These are phyloP conservation scores for Dendrobium officinale DNA, from an alignment of 106 monocot genomes.

Conservation along the genomic window DNA sequence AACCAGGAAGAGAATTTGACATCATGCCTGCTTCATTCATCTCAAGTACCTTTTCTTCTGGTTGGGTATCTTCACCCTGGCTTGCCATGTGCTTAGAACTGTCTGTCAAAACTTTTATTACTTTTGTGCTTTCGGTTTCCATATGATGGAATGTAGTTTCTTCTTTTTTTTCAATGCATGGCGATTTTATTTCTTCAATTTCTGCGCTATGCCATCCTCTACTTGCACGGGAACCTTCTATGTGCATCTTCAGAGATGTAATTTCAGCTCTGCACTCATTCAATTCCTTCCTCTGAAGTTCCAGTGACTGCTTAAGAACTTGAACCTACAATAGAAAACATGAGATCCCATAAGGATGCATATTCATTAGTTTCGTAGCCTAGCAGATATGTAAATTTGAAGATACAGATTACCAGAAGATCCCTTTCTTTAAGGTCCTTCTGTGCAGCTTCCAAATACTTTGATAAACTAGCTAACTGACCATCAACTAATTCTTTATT, in stretches of 20 bases:
- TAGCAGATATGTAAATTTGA: neutral
- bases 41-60: constrained; percentile 30
- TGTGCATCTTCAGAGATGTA: constrained; percentile 89
- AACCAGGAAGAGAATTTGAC: constrained; percentile 15
- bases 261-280: constrained; percentile 95
- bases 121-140: constrained; percentile 16
- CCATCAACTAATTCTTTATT: constrained; percentile 54
- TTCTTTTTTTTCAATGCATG: constrained; percentile 23
- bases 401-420: constrained; percentile 40
- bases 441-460: constrained; percentile 62
- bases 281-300: constrained; percentile 81
- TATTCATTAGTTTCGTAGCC: neutral
- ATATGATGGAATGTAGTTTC: constrained; percentile 11
- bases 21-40: constrained; percentile 26
- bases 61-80: constrained; percentile 21
- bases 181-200: constrained; percentile 19
- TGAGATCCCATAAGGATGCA: neutral
- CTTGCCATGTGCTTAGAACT: constrained; percentile 8
- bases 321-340: constrained; percentile 49
- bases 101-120: constrained; percentile 3
- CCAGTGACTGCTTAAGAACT: constrained; percentile 62
- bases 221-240: constrained; percentile 66
- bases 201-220: constrained; percentile 28
- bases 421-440: constrained; percentile 91
- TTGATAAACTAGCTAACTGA: constrained; percentile 46